Percentiles rank a stretch among this genome's conserved stretches.
These are phyloP conservation scores for Colletotrichum sp. DNA, from an alignment of 2,329 filamentous ascomycete species.

Conservation along the genomic window DNA sequence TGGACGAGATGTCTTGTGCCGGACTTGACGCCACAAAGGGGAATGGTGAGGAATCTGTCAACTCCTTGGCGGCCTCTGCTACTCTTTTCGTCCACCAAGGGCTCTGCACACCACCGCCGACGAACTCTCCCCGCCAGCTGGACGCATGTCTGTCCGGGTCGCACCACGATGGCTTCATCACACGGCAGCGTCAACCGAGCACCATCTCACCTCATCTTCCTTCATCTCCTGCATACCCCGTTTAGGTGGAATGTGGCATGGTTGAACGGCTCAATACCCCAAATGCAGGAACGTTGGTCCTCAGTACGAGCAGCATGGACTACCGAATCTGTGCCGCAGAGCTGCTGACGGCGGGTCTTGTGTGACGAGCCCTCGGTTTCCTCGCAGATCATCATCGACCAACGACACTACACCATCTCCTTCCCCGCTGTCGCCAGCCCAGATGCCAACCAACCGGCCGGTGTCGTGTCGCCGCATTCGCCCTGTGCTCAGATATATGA, in stretches of 20 bases:
- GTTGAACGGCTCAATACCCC: neutral
- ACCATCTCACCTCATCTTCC: neutral
- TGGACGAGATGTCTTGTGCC: neutral
- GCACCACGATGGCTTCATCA: slow-evolving; percentile 13
- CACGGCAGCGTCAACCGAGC: neutral
- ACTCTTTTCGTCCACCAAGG: neutral
- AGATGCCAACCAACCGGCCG: neutral
- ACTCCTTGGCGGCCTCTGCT: neutral
- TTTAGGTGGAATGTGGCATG: neutral
- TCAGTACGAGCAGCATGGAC: neutral
- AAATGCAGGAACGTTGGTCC: slow-evolving; percentile 5
- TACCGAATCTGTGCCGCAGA: slow-evolving; percentile 13
- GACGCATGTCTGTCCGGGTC: neutral
- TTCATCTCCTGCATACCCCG: neutral
- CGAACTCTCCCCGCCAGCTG: neutral
- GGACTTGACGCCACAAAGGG: neutral
- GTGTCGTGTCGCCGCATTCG: neutral
- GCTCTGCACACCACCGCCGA: neutral
- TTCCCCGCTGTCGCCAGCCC: neutral
- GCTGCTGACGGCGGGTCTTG: slow-evolving; percentile 4
- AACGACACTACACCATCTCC: slow-evolving; percentile 9
- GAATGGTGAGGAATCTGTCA: neutral
- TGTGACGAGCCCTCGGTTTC: slow-evolving; percentile 8
- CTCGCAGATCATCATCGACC: neutral
- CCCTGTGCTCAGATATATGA: neutral